phyloP scores from a whole-genome alignment of 1,139 yeast genomes.

The Eremothecium gossypii region DNA sequence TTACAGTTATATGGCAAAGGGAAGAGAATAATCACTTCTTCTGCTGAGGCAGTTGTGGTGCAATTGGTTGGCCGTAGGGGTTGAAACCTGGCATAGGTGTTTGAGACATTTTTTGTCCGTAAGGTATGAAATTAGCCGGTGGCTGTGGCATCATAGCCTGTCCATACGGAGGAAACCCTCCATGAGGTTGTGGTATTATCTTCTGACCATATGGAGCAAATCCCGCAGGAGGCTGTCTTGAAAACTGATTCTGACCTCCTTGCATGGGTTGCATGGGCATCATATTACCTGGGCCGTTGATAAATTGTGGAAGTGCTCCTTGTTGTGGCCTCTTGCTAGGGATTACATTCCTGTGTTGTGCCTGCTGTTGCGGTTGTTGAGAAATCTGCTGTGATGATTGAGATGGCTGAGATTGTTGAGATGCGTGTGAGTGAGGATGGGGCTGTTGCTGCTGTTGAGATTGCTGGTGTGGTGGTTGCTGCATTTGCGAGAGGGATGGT shows the following conservation, averaged over 20 bases:
- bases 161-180: constrained; percentile 9
- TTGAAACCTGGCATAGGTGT: constrained; percentile 11
- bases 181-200: constrained; percentile 8
- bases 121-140: constrained; percentile 4
- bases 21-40: constrained; percentile 5
- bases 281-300: constrained; percentile 13
- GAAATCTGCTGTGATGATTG: constrained; percentile 16
- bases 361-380: constrained; percentile 6
- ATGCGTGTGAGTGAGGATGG: constrained; percentile 10
- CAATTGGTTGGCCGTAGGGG: constrained; percentile 8
- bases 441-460: constrained; percentile 10
- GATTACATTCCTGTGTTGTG: constrained; percentile 4
- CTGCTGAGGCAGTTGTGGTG: constrained; percentile 9
- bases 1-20: constrained; percentile 2
- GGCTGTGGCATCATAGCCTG: constrained; percentile 8
- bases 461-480: constrained; percentile 6
- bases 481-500: constrained; percentile 14
- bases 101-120: constrained; percentile 12
- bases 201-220: constrained; percentile 11
- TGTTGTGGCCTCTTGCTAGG: constrained; percentile 4
- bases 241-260: constrained; percentile 5
- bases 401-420: constrained; percentile 8
- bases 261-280: constrained; percentile 20
- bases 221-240: constrained; percentile 12
- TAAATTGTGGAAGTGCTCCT: constrained; percentile 12